Evolutionary conservation across 73 alveolate species (phyloP), one percentile per base, ranked within the genome.

Genomic region (Paraurostyla sp.): DNA sequence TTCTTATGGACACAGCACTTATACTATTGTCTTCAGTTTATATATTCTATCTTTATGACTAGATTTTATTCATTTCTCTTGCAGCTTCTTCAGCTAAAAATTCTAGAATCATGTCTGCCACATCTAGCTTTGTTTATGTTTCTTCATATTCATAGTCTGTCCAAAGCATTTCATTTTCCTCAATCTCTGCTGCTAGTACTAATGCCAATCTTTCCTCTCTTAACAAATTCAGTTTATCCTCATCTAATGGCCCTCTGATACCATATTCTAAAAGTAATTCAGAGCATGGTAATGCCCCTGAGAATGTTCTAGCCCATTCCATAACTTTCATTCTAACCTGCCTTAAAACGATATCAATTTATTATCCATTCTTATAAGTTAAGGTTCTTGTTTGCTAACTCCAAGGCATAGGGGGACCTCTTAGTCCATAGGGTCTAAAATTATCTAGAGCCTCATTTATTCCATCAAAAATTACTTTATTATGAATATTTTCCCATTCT

Each of bases 391-490:
- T 56, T 57, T 83, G 62, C 42, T 90, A 80, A 69, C 89, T 48
- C 98, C 99, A 96, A 13, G 99, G 98, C 85, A 94, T 76, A 0
- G 99, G 99, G 27, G 91, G 94, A 3, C 99, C 98, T 65, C 93
- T 78, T 30, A 94, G 78, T 13, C 98, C 98, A 76, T 92, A 94
- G 49, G 98, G 98, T 59, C 99, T 82, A 43, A 40, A 83, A n/a
- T 92, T 84, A 68, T 96, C 98, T 16, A 96, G 87, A 9, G 98
- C 98, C 69, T 96, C 99, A 83, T 96, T 96, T 0, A 94, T 59
- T 0, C 96, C 98, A 73, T 96, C 99, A 76, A 92, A 96, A 18
- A 96, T 85, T 18, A 88, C 96, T 76, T 96, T 96, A 56, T 96
- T 96, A 73, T 96, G 99, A 54, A 96, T 94, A 49, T 93, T 97